phyloP scores from a whole-genome alignment of 1,284 basidiomycete species.

The Wolfiporia cocos region DNA sequence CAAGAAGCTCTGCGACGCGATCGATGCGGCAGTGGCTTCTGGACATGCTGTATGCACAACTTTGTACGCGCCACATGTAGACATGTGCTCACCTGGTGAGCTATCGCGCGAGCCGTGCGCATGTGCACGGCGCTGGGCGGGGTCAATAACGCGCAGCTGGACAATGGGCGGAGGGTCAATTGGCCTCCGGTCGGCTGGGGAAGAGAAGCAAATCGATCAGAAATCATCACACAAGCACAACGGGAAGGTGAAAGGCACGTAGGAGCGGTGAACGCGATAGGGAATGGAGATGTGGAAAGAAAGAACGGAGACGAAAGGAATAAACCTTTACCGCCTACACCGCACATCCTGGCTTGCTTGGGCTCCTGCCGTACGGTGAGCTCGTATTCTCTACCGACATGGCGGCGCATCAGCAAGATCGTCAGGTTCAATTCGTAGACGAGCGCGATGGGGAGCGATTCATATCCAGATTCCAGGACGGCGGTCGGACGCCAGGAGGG shows the following conservation, averaged over 20 bases:
- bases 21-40: conserved; percentile 16
- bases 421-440: conserved; percentile 1
- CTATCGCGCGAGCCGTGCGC: conserved; percentile 21
- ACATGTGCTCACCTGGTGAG: conserved; percentile 22
- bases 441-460: background rate
- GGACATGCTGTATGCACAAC: background rate
- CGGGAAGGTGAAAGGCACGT: too few relatives aligned
- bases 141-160: conserved; percentile 86
- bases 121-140: conserved; percentile 33
- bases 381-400: conserved; percentile 67
- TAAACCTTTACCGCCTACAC: conserved; percentile 79
- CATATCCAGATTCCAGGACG: background rate
- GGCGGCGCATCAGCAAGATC: conserved; percentile 16
- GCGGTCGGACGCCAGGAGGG: too few relatives aligned
- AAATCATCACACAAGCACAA: too few relatives aligned
- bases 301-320: conserved; percentile 8
- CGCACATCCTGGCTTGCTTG: conserved; percentile 89
- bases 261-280: background rate
- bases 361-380: conserved; percentile 85
- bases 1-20: conserved; percentile 49
- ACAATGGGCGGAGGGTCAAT: conserved; percentile 96
- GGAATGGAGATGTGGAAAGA: conserved; percentile 10
- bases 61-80: background rate
- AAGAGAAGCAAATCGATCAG: conserved; percentile 3
- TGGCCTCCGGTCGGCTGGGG: conserved; percentile 80